These are phyloP conservation scores for Laguncularia racemosa DNA, from an alignment of 345 rosid species.

Conservation along the genomic window DNA sequence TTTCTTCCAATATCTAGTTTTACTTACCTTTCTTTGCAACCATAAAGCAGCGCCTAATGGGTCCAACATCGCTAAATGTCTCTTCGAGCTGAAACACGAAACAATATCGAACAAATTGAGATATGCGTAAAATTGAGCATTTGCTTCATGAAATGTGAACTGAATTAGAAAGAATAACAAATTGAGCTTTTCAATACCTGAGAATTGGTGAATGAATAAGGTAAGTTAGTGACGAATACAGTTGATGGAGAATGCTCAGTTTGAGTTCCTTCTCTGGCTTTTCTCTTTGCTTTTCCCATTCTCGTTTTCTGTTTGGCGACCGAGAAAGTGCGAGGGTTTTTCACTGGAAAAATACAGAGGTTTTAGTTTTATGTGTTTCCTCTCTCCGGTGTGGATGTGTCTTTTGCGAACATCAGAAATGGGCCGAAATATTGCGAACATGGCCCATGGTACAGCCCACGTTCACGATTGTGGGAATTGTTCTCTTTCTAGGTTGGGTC, in stretches of 20 bases:
- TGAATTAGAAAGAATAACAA: background rate
- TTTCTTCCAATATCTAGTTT: background rate
- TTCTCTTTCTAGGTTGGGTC: too few relatives aligned
- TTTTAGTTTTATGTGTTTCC: background rate
- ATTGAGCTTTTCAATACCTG: slow-evolving; percentile 36
- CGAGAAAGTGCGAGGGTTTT: slow-evolving; percentile 1
- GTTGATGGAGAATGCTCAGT: slow-evolving; percentile 61
- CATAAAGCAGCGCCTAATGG: slow-evolving; percentile 85
- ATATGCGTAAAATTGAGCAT: background rate
- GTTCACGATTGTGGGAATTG: too few relatives aligned
- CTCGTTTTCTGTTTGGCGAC: slow-evolving; percentile 26
- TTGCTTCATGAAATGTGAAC: background rate
- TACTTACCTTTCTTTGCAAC: slow-evolving; percentile 65
- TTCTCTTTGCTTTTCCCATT: slow-evolving; percentile 37
- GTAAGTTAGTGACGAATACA: slow-evolving; percentile 72
- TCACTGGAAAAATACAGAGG: background rate
- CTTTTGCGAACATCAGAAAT: background rate
- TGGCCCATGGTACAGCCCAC: too few relatives aligned
- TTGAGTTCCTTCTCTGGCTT: slow-evolving; percentile 18
- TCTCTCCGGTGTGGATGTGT: background rate
- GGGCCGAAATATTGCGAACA: too few relatives aligned
- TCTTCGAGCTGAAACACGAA: slow-evolving; percentile 63
- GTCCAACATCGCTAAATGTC: slow-evolving; percentile 83
- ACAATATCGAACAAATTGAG: background rate
- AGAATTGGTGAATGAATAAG: slow-evolving; percentile 74